phyloP scores from a whole-genome alignment of 2,329 filamentous ascomycete species.

The Arthroderma sp. region DNA sequence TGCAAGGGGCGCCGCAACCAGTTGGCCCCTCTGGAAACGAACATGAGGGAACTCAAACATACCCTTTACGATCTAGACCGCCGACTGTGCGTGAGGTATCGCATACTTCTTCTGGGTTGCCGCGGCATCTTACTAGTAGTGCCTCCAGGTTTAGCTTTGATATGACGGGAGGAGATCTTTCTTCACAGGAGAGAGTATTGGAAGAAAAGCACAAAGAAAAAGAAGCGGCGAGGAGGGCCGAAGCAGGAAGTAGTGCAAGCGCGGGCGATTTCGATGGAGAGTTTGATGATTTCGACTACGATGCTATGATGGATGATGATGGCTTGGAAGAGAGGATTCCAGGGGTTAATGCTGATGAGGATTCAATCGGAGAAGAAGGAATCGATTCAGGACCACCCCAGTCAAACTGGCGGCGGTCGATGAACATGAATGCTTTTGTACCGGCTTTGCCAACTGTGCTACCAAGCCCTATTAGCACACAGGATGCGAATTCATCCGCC shows the following conservation, averaged over 20 bases:
- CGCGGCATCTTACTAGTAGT: constrained; percentile 40
- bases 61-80: constrained; percentile 1
- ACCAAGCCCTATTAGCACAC: constrained; percentile 21
- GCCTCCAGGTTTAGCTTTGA: constrained; percentile 55
- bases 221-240: constrained; percentile 31
- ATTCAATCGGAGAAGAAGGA: constrained; percentile 19
- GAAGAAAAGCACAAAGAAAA: constrained; percentile 50
- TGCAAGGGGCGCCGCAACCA: background rate
- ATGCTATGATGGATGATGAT: constrained; percentile 31
- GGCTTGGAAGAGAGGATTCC: constrained; percentile 36
- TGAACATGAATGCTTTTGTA: constrained; percentile 7
- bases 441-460: constrained; percentile 25
- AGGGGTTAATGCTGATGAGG: constrained; percentile 35
- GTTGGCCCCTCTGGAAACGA: background rate
- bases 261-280: constrained; percentile 26
- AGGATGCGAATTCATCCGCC: constrained; percentile 9
- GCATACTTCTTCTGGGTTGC: constrained; percentile 23
- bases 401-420: background rate
- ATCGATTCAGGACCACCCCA: background rate
- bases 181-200: constrained; percentile 46
- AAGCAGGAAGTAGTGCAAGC: constrained; percentile 18
- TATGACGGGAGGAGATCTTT: constrained; percentile 44
- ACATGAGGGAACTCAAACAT: background rate
- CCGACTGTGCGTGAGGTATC: constrained; percentile 8
- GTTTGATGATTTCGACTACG: constrained; percentile 31